phyloP scores from a whole-genome alignment of 257 asterid genomes.

The Nyctanthes arbortristis region DNA sequence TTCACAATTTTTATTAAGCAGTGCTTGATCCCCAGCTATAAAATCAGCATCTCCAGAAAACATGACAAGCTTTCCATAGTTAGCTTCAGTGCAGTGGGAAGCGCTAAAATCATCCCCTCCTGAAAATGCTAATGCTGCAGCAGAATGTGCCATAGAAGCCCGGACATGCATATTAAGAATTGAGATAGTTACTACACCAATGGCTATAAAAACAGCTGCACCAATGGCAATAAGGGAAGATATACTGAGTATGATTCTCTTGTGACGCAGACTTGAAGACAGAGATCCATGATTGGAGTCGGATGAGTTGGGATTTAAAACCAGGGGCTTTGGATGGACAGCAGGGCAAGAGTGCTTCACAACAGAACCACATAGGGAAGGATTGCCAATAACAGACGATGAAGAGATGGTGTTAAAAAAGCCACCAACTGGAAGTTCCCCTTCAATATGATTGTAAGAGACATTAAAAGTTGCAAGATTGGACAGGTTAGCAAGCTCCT shows the following conservation, averaged over 20 bases:
- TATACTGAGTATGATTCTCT: slow-evolving; percentile 64
- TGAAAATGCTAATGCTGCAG: slow-evolving; percentile 51
- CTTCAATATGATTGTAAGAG: slow-evolving; percentile 70
- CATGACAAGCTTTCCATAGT: slow-evolving; percentile 87
- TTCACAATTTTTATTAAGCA: slow-evolving; percentile 73
- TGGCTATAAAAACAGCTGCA: slow-evolving; percentile 80
- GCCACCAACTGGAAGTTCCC: slow-evolving; percentile 84
- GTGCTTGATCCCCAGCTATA: slow-evolving; percentile 60
- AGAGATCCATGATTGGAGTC: slow-evolving; percentile 49
- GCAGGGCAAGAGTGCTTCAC: slow-evolving; percentile 76
- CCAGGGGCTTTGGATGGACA: slow-evolving; percentile 86
- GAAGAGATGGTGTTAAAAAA: slow-evolving; percentile 71
- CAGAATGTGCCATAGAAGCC: slow-evolving; percentile 47
- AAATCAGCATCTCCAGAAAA: slow-evolving; percentile 80
- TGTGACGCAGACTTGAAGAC: slow-evolving; percentile 48
- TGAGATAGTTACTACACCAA: slow-evolving; percentile 73
- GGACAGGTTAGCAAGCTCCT: slow-evolving; percentile 63
- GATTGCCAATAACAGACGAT: slow-evolving; percentile 69
- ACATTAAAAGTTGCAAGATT: slow-evolving; percentile 59
- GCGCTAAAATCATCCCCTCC: slow-evolving; percentile 73
- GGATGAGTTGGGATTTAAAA: slow-evolving; percentile 78
- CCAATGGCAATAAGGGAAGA: slow-evolving; percentile 85
- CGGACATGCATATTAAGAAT: slow-evolving; percentile 71
- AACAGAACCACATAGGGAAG: slow-evolving; percentile 77
- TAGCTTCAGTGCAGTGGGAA: slow-evolving; percentile 63